phyloP scores from a whole-genome alignment of 148 eudicot genomes.

The Diospyros kaki region DNA sequence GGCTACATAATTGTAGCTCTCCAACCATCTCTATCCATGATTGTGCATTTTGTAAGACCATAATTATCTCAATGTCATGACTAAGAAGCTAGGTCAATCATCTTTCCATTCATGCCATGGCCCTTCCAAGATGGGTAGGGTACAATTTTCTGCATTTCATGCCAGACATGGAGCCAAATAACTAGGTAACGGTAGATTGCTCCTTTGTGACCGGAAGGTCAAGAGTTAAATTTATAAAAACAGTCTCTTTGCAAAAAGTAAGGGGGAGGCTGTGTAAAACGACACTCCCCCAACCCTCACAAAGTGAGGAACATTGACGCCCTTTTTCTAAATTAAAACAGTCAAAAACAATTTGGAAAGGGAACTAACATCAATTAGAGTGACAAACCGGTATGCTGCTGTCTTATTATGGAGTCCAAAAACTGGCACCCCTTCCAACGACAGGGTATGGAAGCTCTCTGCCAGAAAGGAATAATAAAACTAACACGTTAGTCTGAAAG shows the following conservation, averaged over 20 bases:
- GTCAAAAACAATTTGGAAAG: slow-evolving; percentile 10
- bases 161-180: neutral
- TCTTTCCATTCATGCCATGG: neutral
- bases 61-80: too few species aligned
- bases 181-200: too few species aligned
- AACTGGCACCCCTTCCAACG: slow-evolving; percentile 78
- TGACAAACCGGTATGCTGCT: slow-evolving; percentile 95
- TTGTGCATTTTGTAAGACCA: too few species aligned
- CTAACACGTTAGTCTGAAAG: neutral
- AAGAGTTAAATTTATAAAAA: too few species aligned
- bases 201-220: too few species aligned
- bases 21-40: too few species aligned
- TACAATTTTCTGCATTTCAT: neutral
- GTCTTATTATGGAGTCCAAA: slow-evolving; percentile 78
- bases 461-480: slow-evolving; percentile 15
- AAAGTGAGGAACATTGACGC: too few species aligned
- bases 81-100: too few species aligned
- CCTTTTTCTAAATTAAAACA: neutral
- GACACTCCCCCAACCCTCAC: too few species aligned
- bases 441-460: slow-evolving; percentile 86
- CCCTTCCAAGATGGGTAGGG: neutral
- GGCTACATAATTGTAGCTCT: too few species aligned
- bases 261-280: too few species aligned
- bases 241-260: too few species aligned
- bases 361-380: slow-evolving; percentile 78